Conservation (phyloP, 2,329 filamentous ascomycete species). For the Apiospora rasikravindrae region DNA sequence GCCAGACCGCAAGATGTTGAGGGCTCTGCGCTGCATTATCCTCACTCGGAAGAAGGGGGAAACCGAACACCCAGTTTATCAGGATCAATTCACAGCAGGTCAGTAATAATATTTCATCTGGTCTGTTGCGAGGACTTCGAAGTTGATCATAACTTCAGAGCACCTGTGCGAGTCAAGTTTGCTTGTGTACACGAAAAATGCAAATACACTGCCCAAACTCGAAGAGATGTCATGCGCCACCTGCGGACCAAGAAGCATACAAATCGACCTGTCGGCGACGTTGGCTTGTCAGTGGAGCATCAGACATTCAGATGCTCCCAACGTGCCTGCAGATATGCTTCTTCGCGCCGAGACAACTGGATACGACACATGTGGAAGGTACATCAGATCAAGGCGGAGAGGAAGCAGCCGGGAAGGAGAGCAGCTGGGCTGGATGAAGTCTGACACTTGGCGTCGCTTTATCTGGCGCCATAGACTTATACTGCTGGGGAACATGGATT, state of each 20-base stretch:
- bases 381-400: background rate
- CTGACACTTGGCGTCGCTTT: no score
- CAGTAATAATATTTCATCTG: no score
- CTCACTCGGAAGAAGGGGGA: no score
- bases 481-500: no score
- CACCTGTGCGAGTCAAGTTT: background rate
- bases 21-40: no score
- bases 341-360: background rate
- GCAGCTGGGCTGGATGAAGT: no score
- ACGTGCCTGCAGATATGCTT: background rate
- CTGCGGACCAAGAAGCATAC: background rate
- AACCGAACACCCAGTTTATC: no score
- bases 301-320: background rate
- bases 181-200: background rate
- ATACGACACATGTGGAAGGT: background rate
- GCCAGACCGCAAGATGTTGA: no score
- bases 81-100: no score
- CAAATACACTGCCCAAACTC: background rate
- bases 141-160: no score
- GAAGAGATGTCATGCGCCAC: background rate
- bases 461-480: background rate
- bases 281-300: background rate
- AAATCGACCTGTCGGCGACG: background rate
- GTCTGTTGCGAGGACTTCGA: no score
- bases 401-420: background rate